These are phyloP conservation scores for Phytophthora idaei DNA, from an alignment of 352 stramenopile species.

Conservation along the genomic window DNA sequence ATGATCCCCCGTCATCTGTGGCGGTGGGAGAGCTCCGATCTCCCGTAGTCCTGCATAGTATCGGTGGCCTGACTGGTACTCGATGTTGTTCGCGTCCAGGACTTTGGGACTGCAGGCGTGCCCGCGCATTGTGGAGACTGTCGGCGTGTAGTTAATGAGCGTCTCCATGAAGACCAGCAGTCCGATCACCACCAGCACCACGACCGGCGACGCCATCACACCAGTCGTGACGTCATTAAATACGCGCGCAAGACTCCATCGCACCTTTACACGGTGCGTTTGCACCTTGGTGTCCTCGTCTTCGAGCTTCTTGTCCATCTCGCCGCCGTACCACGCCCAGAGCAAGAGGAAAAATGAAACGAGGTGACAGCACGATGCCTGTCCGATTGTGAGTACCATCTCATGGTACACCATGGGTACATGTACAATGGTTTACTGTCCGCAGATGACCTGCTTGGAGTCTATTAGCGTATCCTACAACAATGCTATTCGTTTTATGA, in stretches of 20 bases:
- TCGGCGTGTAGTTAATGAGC: constrained; percentile 6
- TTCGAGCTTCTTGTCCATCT: constrained; percentile 8
- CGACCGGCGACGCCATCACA: background rate
- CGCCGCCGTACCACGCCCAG: background rate
- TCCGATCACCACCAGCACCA: constrained; percentile 7
- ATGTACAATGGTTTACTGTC: too few species aligned
- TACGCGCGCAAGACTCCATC: constrained; percentile 1
- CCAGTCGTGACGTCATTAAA: background rate
- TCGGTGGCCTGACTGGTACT: constrained; percentile 16
- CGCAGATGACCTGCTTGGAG: background rate
- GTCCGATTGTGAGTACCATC: constrained; percentile 3
- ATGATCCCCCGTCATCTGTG: constrained; percentile 25
- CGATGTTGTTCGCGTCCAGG: constrained; percentile 12
- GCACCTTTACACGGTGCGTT: background rate
- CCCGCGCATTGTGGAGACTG: background rate
- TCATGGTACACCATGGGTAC: background rate
- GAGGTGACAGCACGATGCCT: constrained; percentile 6
- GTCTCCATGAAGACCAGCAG: constrained; percentile 10
- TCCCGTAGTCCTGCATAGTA: constrained; percentile 8
- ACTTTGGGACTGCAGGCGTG: constrained; percentile 11
- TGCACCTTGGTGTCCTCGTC: background rate
- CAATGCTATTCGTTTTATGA: constrained; percentile 6
- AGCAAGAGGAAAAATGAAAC: background rate
- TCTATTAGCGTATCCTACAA: constrained; percentile 9
- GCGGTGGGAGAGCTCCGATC: constrained; percentile 5